phyloP scores from a whole-genome alignment of 805 yeast genomes.

The Torulaspora microellipsoides region DNA sequence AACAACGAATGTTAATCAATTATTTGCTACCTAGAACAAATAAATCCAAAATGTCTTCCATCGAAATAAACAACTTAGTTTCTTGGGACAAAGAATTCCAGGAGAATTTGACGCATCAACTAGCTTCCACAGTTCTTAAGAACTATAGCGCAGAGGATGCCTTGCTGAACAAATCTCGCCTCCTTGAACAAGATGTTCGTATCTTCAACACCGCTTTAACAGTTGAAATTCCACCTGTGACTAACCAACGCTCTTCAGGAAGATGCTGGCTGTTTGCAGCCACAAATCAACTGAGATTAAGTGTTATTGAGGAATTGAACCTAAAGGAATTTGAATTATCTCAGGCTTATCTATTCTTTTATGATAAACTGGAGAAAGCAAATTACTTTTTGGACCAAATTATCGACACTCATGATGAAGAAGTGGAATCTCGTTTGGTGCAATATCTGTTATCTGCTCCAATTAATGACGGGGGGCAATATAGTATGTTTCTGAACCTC shows the following conservation, averaged over 20 bases:
- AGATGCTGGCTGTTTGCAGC: conserved; percentile 90
- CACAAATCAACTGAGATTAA: conserved; percentile 63
- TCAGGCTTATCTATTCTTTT: conserved; percentile 74
- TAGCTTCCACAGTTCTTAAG: conserved; percentile 37
- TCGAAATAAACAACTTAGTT: conserved; percentile 9
- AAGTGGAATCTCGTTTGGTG: conserved; percentile 64
- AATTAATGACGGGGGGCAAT: conserved; percentile 82
- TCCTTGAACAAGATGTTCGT: conserved; percentile 21
- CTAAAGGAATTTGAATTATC: conserved; percentile 68
- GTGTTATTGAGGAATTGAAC: conserved; percentile 56
- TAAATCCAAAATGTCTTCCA: conserved; percentile 10
- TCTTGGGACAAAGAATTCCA: conserved; percentile 29
- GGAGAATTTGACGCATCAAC: conserved; percentile 28
- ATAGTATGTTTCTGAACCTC: conserved; percentile 74
- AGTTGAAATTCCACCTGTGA: conserved; percentile 52
- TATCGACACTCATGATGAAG: conserved; percentile 61
- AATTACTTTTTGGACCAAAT: conserved; percentile 76
- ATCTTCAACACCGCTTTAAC: conserved; percentile 38
- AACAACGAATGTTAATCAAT: conserved; percentile 4
- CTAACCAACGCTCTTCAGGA: conserved; percentile 72
- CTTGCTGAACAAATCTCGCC: conserved; percentile 26
- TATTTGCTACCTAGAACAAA: background rate
- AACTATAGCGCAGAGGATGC: conserved; percentile 35
- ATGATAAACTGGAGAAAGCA: conserved; percentile 82
- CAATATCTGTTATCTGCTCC: conserved; percentile 64